phyloP scores from a whole-genome alignment of 441 rosid genomes.

The Populus hybrid region DNA sequence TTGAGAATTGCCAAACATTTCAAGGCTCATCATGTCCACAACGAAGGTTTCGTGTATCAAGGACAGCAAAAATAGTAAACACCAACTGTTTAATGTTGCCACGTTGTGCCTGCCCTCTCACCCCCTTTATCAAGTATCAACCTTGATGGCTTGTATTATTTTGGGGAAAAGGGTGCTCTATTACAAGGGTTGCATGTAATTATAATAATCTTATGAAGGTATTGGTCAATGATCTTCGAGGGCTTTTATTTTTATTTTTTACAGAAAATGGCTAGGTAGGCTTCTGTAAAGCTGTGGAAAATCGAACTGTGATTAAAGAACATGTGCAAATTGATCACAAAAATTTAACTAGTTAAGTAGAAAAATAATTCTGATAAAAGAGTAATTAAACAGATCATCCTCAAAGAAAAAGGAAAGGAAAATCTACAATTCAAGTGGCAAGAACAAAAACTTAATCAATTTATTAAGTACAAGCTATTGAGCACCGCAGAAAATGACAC shows the following conservation, averaged over 20 bases:
- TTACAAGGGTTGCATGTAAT: neutral
- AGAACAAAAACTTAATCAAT: neutral
- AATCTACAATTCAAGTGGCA: neutral
- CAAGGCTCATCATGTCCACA: conserved; percentile 25
- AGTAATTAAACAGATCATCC: neutral
- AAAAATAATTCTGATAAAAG: neutral
- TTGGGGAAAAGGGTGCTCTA: neutral
- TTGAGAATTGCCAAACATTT: conserved; percentile 21
- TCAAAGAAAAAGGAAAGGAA: no score
- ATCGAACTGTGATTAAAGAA: no score
- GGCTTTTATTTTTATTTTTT: no score
- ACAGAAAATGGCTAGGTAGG: no score
- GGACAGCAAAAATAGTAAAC: neutral
- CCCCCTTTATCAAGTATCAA: neutral
- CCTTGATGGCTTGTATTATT: neutral
- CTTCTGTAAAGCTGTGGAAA: no score
- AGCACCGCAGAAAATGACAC: neutral
- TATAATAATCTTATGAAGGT: neutral
- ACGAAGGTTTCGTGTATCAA: neutral
- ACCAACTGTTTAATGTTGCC: neutral
- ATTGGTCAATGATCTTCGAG: neutral
- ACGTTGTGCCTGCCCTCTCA: neutral
- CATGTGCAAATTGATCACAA: no score
- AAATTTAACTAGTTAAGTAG: neutral
- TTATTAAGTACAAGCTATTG: neutral